Conservation (phyloP, 306 rosid species). For the Cicer judaicum region DNA sequence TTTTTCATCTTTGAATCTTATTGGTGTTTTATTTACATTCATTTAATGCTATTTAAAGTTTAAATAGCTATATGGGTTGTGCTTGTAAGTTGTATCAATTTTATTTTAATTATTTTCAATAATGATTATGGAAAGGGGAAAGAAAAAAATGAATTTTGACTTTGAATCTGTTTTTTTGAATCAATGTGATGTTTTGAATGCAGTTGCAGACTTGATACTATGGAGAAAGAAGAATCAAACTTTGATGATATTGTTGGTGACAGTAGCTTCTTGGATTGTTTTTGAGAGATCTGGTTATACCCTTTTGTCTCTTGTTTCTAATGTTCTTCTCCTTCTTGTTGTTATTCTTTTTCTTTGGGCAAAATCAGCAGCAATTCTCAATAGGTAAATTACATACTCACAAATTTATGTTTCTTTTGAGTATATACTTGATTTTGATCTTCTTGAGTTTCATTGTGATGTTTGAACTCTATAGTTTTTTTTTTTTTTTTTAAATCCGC, state of each 20-base stretch:
- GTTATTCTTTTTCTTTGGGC: constrained; percentile 94
- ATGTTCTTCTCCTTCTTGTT: constrained; percentile 87
- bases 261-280: constrained; percentile 81
- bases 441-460: constrained; percentile 20
- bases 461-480: not conserved
- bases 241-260: constrained; percentile 61
- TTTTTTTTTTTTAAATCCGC: not conserved
- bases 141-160: constrained; percentile 36
- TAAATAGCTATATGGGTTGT: constrained; percentile 31
- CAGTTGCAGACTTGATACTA: constrained; percentile 90
- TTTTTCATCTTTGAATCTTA: not conserved
- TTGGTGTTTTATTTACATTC: constrained; percentile 31
- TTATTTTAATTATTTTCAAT: not conserved
- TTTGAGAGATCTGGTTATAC: constrained; percentile 97
- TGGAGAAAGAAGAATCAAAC: constrained; percentile 84
- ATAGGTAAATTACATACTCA: constrained; percentile 55
- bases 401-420: constrained; percentile 10
- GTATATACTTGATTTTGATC: constrained; percentile 34
- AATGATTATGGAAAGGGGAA: not conserved
- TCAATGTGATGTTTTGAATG: constrained; percentile 43
- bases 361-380: constrained; percentile 93
- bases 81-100: not conserved
- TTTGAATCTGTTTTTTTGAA: constrained; percentile 37
- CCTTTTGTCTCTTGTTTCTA: constrained; percentile 79
- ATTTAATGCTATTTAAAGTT: not conserved